Percentiles rank a stretch among this genome's conserved stretches.
Conservation (phyloP, 192 early-diverging fungal species). For the Entomortierella parvispora region DNA sequence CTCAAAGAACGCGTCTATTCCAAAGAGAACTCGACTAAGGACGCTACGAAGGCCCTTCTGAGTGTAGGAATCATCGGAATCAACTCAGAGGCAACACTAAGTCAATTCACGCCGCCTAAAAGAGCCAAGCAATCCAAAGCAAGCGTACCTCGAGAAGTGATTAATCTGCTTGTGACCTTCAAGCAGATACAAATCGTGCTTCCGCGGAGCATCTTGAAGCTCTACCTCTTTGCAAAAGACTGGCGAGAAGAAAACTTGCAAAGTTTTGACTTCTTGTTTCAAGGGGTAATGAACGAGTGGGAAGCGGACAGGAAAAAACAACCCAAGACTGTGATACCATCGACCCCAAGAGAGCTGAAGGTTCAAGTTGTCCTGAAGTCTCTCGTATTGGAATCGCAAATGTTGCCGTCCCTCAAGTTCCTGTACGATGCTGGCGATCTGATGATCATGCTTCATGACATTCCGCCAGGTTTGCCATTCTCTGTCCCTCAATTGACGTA, state of each 20-base stretch:
- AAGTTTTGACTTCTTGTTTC: conserved; percentile 75
- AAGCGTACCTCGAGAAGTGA: conserved; percentile 43
- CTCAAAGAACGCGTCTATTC: conserved; percentile 44
- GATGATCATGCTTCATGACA: conserved; percentile 61
- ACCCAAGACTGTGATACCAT: conserved; percentile 20
- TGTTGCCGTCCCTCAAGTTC: conserved; percentile 70
- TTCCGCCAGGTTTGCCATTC: conserved; percentile 40
- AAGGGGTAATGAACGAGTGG: conserved; percentile 74
- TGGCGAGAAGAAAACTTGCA: conserved; percentile 76
- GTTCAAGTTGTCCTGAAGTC: conserved; percentile 69
- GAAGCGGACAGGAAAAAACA: conserved; percentile 61
- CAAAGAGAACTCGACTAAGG: conserved; percentile 30
- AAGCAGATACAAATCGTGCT: conserved; percentile 56
- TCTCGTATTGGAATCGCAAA: conserved; percentile 67
- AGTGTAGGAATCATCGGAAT: conserved; percentile 55
- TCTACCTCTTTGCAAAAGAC: conserved; percentile 80
- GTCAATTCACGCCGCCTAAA: conserved; percentile 40
- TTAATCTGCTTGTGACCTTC: conserved; percentile 61
- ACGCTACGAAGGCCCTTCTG: conserved; percentile 46
- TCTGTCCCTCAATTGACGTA: conserved; percentile 52
- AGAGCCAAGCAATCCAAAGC: conserved; percentile 45
- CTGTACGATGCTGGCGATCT: conserved; percentile 67
- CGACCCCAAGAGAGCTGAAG: conserved; percentile 61
- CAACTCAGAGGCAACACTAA: conserved; percentile 56
- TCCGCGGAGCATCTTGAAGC: conserved; percentile 73